Conservation (phyloP, 1,284 basidiomycete species). For the Trametes pubescens region DNA sequence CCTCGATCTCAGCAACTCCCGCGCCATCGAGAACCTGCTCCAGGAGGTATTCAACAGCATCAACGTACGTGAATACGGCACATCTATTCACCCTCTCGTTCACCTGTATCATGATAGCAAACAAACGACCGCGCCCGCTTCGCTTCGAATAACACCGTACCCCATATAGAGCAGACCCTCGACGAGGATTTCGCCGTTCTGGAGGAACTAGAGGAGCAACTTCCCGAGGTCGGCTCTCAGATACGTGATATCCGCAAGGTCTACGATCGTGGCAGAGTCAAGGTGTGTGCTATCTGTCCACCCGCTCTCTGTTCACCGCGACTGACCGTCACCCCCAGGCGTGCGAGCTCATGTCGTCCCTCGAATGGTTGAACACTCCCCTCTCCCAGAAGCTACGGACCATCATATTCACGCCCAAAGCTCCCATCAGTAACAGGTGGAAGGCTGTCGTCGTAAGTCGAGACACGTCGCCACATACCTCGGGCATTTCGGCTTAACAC, state of each 20-base stretch:
- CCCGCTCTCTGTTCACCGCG: too few relatives aligned
- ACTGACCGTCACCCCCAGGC: constrained; percentile 1
- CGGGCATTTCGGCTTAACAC: background rate
- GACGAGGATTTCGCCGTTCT: constrained; percentile 63
- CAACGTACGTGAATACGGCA: constrained; percentile 51
- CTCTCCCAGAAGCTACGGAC: constrained; percentile 74
- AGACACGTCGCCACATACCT: background rate
- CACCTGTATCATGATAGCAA: constrained; percentile 48
- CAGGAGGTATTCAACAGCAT: constrained; percentile 66
- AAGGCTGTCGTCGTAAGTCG: constrained; percentile 56
- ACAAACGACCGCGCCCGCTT: constrained; percentile 64
- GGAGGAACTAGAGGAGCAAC: constrained; percentile 55
- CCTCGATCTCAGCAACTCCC: constrained; percentile 74
- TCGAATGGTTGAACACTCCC: constrained; percentile 78
- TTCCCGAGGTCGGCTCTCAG: constrained; percentile 67
- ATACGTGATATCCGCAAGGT: constrained; percentile 64
- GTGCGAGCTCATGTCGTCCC: constrained; percentile 67
- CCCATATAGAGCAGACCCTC: constrained; percentile 64
- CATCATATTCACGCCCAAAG: constrained; percentile 72
- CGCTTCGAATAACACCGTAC: constrained; percentile 63
- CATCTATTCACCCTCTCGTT: background rate
- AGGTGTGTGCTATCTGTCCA: constrained; percentile 48
- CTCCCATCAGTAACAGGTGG: constrained; percentile 74
- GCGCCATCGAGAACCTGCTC: constrained; percentile 71
- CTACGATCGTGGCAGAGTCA: constrained; percentile 74